Conservation (phyloP, 768 basidiomycete genomes). For the Mycena latifolia region DNA sequence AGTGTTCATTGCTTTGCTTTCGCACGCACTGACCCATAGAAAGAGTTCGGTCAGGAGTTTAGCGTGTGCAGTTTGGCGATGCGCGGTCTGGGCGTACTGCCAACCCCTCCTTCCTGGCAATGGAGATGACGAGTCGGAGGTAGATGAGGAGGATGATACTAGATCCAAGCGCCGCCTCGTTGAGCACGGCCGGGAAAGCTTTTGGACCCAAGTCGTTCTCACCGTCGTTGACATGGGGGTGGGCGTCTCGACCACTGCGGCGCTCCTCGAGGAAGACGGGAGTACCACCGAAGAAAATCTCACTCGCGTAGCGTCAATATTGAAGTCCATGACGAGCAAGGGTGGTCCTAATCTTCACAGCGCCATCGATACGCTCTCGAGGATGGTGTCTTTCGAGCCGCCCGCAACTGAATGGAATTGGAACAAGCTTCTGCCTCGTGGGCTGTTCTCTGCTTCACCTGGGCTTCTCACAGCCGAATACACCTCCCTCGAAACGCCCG, state of each 20-base stretch:
- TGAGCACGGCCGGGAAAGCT: constrained; percentile 44
- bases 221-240: constrained; percentile 68
- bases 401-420: constrained; percentile 56
- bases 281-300: constrained; percentile 39
- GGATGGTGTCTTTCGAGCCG: constrained; percentile 61
- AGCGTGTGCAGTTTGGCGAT: constrained; percentile 74
- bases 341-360: constrained; percentile 59
- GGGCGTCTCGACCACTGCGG: constrained; percentile 69
- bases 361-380: constrained; percentile 62
- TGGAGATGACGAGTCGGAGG: constrained; percentile 45
- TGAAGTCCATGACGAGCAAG: constrained; percentile 29
- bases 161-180: constrained; percentile 42
- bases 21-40: constrained; percentile 69
- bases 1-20: constrained; percentile 62
- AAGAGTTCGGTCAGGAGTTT: constrained; percentile 75
- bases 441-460: constrained; percentile 68
- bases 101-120: constrained; percentile 58
- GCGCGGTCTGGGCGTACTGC: constrained; percentile 74
- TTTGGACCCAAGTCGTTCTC: constrained; percentile 56
- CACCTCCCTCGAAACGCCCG: constrained; percentile 56
- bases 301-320: constrained; percentile 6
- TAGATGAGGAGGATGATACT: constrained; percentile 42
- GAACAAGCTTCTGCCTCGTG: constrained; percentile 61
- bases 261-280: constrained; percentile 53
- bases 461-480: constrained; percentile 69